Evolutionary conservation across 164 flowering plant genomes (phyloP).

Genomic region (grape (Vitis vinifera)): DNA sequence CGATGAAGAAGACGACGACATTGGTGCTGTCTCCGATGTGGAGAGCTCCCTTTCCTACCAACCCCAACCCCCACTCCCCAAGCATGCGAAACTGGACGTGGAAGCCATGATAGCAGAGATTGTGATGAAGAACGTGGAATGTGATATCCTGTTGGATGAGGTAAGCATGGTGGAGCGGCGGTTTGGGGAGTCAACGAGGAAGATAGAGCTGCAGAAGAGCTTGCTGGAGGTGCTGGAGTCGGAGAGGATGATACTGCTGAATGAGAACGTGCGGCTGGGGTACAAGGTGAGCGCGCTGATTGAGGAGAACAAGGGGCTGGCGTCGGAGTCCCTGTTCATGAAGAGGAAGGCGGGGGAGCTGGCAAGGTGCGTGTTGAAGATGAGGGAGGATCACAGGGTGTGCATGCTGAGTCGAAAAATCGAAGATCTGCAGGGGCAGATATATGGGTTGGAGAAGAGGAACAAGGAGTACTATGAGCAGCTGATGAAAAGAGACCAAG

Average conservation of each 20-base stretch:
- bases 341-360: slow-evolving; percentile 63
- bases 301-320: slow-evolving; percentile 60
- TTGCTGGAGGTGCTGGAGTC: slow-evolving; percentile 74
- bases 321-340: slow-evolving; percentile 52
- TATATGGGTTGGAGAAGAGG: slow-evolving; percentile 60
- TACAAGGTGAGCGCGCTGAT: slow-evolving; percentile 35
- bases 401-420: slow-evolving; percentile 48
- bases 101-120: slow-evolving; percentile 44
- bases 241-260: slow-evolving; percentile 61
- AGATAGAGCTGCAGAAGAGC: slow-evolving; percentile 66
- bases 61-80: slow-evolving; percentile 7
- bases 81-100: neutral
- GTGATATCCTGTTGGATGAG: slow-evolving; percentile 40
- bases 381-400: slow-evolving; percentile 68
- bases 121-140: slow-evolving; percentile 51
- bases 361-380: slow-evolving; percentile 59
- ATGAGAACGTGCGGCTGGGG: slow-evolving; percentile 60
- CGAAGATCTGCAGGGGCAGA: slow-evolving; percentile 68
- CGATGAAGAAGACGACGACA: neutral
- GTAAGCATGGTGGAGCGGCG: slow-evolving; percentile 19
- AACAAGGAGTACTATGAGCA: slow-evolving; percentile 52
- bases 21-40: slow-evolving; percentile 39
- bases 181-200: slow-evolving; percentile 36
- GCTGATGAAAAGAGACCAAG: slow-evolving; percentile 22
- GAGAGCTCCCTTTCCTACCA: slow-evolving; percentile 71